Evolutionary conservation across 139 green algal species (phyloP).

Genomic region (Spirogloea muscicola): DNA sequence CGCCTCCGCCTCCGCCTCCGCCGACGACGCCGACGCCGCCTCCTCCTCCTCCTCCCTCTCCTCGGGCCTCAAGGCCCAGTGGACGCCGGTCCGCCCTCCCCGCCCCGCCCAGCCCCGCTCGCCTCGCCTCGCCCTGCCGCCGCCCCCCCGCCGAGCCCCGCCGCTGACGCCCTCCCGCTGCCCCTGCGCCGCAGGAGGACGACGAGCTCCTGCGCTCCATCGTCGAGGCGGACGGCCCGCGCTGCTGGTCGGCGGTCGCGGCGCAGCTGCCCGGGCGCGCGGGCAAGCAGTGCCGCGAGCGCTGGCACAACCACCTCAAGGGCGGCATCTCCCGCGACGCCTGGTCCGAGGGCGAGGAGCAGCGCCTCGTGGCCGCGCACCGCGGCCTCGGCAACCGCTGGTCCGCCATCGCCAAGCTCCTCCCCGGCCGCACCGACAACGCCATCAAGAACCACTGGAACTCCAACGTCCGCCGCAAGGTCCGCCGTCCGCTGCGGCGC

Average conservation of each 20-base stretch:
- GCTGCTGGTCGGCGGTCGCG: constrained; percentile 39
- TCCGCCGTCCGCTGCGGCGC: too few species aligned
- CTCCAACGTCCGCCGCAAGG: constrained; percentile 55
- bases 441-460: constrained; percentile 86
- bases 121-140: too few species aligned
- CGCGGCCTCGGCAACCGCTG: constrained; percentile 72
- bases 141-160: too few species aligned
- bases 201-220: constrained; percentile 25
- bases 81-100: too few species aligned
- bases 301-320: constrained; percentile 75
- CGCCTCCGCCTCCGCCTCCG: too few species aligned
- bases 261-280: constrained; percentile 58
- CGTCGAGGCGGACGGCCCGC: constrained; percentile 28
- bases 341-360: constrained; percentile 58
- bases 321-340: constrained; percentile 54
- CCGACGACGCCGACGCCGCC: too few species aligned
- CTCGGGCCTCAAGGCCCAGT: too few species aligned
- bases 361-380: constrained; percentile 56
- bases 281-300: constrained; percentile 67
- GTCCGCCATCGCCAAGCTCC: constrained; percentile 54
- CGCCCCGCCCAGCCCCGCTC: too few species aligned
- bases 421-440: constrained; percentile 75
- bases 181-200: constrained; percentile 54
- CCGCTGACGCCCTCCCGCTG: too few species aligned
- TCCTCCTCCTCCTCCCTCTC: too few species aligned